Base-by-base conservation (phyloP, 2,329 filamentous ascomycete genomes). In the Ophiostoma sp. region DNA sequence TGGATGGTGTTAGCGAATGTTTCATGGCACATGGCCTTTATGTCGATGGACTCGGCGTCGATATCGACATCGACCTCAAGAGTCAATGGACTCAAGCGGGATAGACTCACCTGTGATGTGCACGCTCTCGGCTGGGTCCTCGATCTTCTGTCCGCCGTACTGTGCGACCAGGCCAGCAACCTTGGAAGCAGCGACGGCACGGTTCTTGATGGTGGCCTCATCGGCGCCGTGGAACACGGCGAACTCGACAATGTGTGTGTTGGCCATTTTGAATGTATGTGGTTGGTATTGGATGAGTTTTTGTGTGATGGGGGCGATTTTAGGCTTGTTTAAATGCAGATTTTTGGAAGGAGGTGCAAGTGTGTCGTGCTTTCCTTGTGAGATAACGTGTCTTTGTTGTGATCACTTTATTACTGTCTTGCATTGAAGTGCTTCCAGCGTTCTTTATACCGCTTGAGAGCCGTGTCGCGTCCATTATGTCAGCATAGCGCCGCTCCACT, bases 191-290 rank as follows among this genome's bases (percentile, higher is more conserved):
- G 64, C 48, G 17, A 45, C 70, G 9, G 52, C 70, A 11, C 74
- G 72, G 2, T 19, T 64, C 55, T 45, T 48, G 36, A 74, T 55
- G 17, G 33, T 45, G 57, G 12, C 42, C 8, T 22, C 55, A n/a
- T 17, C 55, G 12, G 15, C 31, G 12, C 19, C 17, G 39, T 7
- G 15, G 33, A 72, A 74, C 17, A 72, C 61, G 42, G 66, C 70
- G 45, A 75, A 75, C 50, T 75, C 74, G 72, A 74, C 72, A 48
- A 72, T 57, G 45, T 61, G 66, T 33, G 70, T 36, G 42, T 50
- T 69, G 25, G 70, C 63, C 72, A 71, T 73, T 17, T 36, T 71
- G 36, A 42, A 19, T 59, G 45, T 11, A 50, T 28, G 61, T 28
- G 50, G 8, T 28, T 28, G 50, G 12, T 12, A 9, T 55, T 22